Base-by-base conservation (phyloP, 163 green algal genomes). In the Scenedesmus sp. region DNA sequence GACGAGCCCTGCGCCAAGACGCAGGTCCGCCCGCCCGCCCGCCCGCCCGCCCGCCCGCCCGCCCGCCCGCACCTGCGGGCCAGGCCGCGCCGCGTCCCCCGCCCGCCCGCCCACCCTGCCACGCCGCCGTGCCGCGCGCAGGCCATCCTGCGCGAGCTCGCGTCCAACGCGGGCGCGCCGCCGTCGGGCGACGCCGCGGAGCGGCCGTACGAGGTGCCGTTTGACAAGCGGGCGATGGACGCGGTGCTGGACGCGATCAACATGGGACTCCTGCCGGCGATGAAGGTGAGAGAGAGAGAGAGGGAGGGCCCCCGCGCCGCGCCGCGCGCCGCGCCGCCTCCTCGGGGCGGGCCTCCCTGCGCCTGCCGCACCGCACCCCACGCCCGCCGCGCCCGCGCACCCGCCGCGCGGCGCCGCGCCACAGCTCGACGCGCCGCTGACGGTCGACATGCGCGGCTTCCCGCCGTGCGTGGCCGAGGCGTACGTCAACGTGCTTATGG, bases 401-500 rank as follows among this genome's bases (percentile, higher is more conserved):
- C 53, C 24, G 10, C 53, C 39, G 34, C n/a, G 22, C 24, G 44
- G 83, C 18, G 76, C 75, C 14, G 5, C 53, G 15, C 77, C 72
- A 53, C 82, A 85, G 58, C 62, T 83, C 3, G 86, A 90, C 15
- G 66, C 78, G 5, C 77, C 73, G 4, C 62, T 83, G 28, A 84
- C 76, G 10, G 31, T 89, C 24, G 84, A 91, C 84, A 81, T 91
- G 76, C 73, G 81, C 6, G 20, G 24, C 26, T 64, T 87, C 77
- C 86, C 84, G 28, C 86, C 86, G 11, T 76, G 67, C 20, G 62
- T 91, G 29, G 81, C 86, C 0, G 86, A 91, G 81, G 69, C 39
- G 1, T 83, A 77, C 47, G 24, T 77, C 2, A 47, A 66, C 24
- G 5, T 45, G 4, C 20, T 83, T 2, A 65, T 83, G 47, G 20